These are phyloP conservation scores for Acacia crassicarpa DNA, from an alignment of 306 rosid species.

Conservation along the genomic window DNA sequence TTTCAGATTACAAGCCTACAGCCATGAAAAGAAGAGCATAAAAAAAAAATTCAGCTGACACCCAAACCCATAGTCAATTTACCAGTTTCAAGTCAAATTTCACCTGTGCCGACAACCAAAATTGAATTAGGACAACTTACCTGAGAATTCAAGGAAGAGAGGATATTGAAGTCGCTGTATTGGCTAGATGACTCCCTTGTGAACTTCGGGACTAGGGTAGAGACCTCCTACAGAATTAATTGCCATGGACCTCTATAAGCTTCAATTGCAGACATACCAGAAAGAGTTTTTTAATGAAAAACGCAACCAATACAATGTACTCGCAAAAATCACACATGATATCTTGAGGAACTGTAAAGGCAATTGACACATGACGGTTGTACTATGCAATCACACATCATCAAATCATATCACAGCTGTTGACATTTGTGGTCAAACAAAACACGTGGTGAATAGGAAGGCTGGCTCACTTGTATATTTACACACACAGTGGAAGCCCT, in stretches of 20 bases:
- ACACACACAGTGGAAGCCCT: neutral
- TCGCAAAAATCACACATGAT: constrained; percentile 3
- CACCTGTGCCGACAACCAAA: constrained; percentile 15
- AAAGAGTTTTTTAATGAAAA: constrained; percentile 22
- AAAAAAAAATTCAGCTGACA: neutral
- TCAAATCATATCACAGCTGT: neutral
- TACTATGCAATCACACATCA: neutral
- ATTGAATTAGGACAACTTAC: constrained; percentile 43
- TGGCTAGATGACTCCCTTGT: constrained; percentile 81
- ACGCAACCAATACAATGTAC: constrained; percentile 12
- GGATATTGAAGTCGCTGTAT: constrained; percentile 91
- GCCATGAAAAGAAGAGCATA: constrained; percentile 3
- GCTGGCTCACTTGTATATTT: neutral
- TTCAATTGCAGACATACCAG: constrained; percentile 7
- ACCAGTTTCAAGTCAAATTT: constrained; percentile 13
- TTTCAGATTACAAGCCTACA: constrained; percentile 22
- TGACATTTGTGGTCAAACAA: neutral
- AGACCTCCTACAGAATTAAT: constrained; percentile 73
- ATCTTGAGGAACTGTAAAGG: neutral
- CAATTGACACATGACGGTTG: constrained; percentile 2
- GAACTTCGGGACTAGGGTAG: constrained; percentile 78
- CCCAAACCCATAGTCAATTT: constrained; percentile 17
- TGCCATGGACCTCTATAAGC: constrained; percentile 31
- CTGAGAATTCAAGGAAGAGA: constrained; percentile 96
- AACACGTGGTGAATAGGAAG: neutral